These are phyloP conservation scores for Hydrangea macrophylla DNA, from an alignment of 148 eudicot species.

Conservation along the genomic window DNA sequence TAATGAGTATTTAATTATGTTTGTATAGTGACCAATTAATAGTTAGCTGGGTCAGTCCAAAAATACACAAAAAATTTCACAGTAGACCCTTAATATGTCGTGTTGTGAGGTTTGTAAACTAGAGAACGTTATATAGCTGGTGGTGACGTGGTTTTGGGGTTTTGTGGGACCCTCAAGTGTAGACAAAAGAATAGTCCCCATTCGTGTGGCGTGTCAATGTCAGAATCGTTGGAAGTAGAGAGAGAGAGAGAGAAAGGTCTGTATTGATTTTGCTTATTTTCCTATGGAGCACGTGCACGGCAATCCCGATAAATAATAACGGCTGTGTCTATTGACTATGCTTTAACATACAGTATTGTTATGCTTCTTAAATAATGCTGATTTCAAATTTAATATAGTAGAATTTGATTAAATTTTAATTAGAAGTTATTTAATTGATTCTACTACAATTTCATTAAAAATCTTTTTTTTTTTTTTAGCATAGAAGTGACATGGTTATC, in stretches of 20 bases:
- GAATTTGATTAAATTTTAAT: no score
- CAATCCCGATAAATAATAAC: not conserved
- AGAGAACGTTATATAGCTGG: not conserved
- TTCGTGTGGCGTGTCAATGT: not conserved
- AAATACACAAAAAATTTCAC: not conserved
- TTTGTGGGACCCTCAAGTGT: not conserved
- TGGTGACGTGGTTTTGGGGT: conserved; percentile 1
- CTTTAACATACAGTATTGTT: no score
- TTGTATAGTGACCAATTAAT: not conserved
- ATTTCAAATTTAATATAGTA: no score
- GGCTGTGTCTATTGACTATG: not conserved
- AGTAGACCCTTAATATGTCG: conserved; percentile 5
- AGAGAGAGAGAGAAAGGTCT: not conserved
- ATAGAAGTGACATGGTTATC: no score
- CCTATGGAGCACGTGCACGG: not conserved
- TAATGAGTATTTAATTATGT: not conserved
- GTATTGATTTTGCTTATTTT: no score
- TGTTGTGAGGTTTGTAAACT: not conserved
- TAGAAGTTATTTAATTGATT: no score
- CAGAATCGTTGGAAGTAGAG: conserved; percentile 3
- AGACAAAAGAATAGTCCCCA: not conserved
- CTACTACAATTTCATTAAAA: no score
- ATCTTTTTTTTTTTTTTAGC: no score
- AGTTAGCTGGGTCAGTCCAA: not conserved
- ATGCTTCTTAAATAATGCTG: no score